Conservation (phyloP, 2,329 filamentous ascomycete genomes). For the Alternaria burnsii region DNA sequence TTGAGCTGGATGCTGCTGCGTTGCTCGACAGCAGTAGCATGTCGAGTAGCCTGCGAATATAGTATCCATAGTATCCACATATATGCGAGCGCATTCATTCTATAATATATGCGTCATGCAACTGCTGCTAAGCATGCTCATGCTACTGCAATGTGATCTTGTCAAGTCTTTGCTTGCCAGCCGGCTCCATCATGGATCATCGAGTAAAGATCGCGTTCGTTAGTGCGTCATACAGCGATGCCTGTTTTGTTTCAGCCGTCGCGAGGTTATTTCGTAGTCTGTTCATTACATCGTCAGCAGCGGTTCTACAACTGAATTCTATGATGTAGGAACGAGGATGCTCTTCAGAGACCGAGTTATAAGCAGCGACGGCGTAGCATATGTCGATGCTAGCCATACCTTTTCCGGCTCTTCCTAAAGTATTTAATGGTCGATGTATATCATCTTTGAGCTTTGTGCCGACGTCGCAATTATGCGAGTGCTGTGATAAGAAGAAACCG, state of each 20-base stretch:
- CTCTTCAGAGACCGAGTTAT: slow-evolving; percentile 57
- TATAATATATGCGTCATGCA: background rate
- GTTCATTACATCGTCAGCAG: slow-evolving; percentile 10
- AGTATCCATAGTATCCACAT: background rate
- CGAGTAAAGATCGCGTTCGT: background rate
- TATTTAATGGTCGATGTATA: slow-evolving; percentile 48
- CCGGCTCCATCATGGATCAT: background rate
- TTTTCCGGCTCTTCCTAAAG: slow-evolving; percentile 64
- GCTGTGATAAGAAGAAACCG: slow-evolving; percentile 8
- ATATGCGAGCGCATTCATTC: background rate
- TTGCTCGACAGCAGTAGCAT: slow-evolving; percentile 16
- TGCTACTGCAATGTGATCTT: background rate
- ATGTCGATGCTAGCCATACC: slow-evolving; percentile 60
- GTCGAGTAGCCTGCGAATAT: background rate
- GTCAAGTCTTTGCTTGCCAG: background rate
- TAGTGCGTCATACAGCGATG: background rate
- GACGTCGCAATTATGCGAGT: slow-evolving; percentile 9
- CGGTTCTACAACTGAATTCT: background rate
- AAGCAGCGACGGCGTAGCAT: slow-evolving; percentile 61
- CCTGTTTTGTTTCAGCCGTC: background rate
- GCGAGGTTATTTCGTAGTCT: background rate
- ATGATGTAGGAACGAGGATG: slow-evolving; percentile 7
- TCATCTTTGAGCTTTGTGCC: slow-evolving; percentile 41
- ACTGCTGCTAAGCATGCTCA: background rate
- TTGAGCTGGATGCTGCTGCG: slow-evolving; percentile 29